These are phyloP conservation scores for Musa troglodytarum DNA, from an alignment of 176 grass and related monocot genomes.

Conservation along the genomic window DNA sequence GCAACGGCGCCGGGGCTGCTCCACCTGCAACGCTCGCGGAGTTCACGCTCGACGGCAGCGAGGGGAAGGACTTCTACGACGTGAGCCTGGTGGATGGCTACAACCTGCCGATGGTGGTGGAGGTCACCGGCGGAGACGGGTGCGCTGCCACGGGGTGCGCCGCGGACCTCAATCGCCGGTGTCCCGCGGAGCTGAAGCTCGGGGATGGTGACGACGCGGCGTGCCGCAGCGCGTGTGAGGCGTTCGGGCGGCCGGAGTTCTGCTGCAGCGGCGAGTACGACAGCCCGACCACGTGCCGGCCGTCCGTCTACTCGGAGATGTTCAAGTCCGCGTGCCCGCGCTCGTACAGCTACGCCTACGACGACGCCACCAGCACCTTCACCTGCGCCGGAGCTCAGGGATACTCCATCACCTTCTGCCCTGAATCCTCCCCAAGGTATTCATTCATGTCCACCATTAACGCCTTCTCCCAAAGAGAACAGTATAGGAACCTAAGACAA, in stretches of 20 bases:
- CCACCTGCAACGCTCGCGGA: conserved; percentile 71
- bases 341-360: conserved; percentile 92
- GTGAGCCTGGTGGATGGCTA: conserved; percentile 88
- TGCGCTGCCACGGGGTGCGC: conserved; percentile 58
- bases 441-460: background rate
- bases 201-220: conserved; percentile 29
- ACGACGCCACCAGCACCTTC: conserved; percentile 86
- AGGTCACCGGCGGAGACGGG: conserved; percentile 28
- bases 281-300: conserved; percentile 57
- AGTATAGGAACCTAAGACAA: no score
- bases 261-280: conserved; percentile 76
- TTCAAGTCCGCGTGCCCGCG: conserved; percentile 84
- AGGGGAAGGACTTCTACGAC: conserved; percentile 76
- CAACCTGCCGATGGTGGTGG: conserved; percentile 70
- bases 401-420: conserved; percentile 89
- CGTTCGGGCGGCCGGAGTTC: conserved; percentile 40
- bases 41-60: conserved; percentile 52
- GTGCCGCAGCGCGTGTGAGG: no score
- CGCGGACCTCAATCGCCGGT: conserved; percentile 54
- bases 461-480: no score
- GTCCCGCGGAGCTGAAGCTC: conserved; percentile 54
- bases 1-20: conserved; percentile 43
- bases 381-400: conserved; percentile 52
- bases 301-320: conserved; percentile 70
- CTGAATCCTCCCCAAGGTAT: conserved; percentile 34